These are phyloP conservation scores for Rhynchosporium secalis DNA, from an alignment of 2,329 filamentous ascomycete genomes.

Conservation along the genomic window DNA sequence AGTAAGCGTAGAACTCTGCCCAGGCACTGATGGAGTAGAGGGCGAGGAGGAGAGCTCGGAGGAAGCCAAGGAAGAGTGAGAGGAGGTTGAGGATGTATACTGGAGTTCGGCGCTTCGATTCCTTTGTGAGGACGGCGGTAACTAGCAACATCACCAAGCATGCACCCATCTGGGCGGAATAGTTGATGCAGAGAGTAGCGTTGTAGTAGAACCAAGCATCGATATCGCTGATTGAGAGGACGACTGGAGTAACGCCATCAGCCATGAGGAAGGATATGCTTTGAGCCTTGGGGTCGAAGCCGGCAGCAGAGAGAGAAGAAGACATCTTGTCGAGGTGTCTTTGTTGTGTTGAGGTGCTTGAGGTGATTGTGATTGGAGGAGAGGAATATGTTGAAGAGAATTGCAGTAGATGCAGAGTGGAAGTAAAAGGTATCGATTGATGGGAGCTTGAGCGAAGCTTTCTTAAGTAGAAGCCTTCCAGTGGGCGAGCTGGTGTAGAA, in stretches of 20 bases:
- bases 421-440: constrained; percentile 7
- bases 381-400: constrained; percentile 2
- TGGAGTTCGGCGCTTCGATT: constrained; percentile 56
- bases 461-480: constrained; percentile 5
- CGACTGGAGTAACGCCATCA: constrained; percentile 46
- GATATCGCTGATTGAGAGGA: constrained; percentile 45
- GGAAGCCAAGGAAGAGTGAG: constrained; percentile 55
- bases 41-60: constrained; percentile 50
- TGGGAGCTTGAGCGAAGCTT: neutral
- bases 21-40: constrained; percentile 54
- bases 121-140: constrained; percentile 57
- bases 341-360: neutral
- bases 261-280: constrained; percentile 47
- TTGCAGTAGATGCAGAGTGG: constrained; percentile 5
- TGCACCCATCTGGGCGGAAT: constrained; percentile 60
- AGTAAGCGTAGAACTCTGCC: constrained; percentile 51
- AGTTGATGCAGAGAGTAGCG: constrained; percentile 54
- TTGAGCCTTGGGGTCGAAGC: constrained; percentile 54
- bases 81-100: constrained; percentile 61
- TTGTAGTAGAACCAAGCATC: constrained; percentile 49
- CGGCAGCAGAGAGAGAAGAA: constrained; percentile 17
- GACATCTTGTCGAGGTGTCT: constrained; percentile 25
- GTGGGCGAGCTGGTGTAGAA: neutral
- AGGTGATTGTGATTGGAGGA: neutral
- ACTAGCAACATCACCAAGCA: constrained; percentile 56